Evolutionary conservation across 2,329 filamentous ascomycete genomes (phyloP).

Genomic region (Cadophora gregata): DNA sequence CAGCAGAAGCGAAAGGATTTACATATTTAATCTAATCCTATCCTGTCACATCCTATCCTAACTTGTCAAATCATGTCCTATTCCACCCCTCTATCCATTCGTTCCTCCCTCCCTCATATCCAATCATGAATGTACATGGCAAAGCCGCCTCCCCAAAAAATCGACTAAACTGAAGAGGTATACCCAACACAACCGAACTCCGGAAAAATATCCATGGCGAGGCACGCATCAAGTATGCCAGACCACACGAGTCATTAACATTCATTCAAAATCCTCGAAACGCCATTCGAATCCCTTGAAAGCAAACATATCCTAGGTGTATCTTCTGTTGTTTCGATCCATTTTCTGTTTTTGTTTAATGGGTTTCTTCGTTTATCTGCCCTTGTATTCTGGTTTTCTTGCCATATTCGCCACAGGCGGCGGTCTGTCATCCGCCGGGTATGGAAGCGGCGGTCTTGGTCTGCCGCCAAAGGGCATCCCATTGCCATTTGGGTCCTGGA

Average conservation of each 20-base stretch:
- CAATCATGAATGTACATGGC: conserved; percentile 2
- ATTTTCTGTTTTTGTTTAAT: neutral
- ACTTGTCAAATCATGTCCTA: neutral
- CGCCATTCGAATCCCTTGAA: neutral
- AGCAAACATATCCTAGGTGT: neutral
- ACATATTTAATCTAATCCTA: neutral
- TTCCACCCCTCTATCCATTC: neutral
- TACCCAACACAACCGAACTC: conserved; percentile 11
- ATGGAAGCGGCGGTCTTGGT: conserved; percentile 55
- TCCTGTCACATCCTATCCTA: neutral
- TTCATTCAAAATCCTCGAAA: neutral
- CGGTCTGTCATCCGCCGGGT: conserved; percentile 80
- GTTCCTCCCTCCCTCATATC: neutral
- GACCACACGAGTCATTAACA: neutral
- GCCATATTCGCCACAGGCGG: conserved; percentile 87
- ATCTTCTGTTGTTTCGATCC: neutral
- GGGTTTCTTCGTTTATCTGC: conserved; percentile 6
- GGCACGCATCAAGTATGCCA: neutral
- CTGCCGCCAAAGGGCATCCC: conserved; percentile 33
- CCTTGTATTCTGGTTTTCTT: conserved; percentile 67
- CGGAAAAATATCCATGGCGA: neutral
- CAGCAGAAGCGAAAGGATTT: neutral
- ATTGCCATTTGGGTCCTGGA: conserved; percentile 56
- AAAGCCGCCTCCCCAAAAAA: neutral
- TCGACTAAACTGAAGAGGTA: conserved; percentile 11